phyloP scores from a whole-genome alignment of 345 rosid species.

The Lepidium africanum region DNA sequence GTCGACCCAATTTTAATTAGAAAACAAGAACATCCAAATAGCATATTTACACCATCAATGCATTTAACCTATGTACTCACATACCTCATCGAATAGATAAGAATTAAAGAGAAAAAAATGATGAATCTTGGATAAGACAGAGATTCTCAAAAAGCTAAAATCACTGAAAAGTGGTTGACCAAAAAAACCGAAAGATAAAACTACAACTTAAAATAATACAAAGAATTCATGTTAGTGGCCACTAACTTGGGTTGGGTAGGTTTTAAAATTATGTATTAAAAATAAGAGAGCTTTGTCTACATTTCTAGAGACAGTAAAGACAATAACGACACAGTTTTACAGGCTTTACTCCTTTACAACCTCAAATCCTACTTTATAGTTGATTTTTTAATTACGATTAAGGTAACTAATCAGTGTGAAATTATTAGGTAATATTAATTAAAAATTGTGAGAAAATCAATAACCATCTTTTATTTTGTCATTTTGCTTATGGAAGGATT shows the following conservation, averaged over 20 bases:
- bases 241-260: slow-evolving; percentile 20
- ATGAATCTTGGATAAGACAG: slow-evolving; percentile 30
- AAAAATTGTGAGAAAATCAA: neutral
- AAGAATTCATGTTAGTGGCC: slow-evolving; percentile 20
- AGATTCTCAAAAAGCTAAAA: slow-evolving; percentile 13
- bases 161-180: slow-evolving; percentile 22
- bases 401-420: slow-evolving; percentile 17
- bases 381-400: neutral
- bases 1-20: too few relatives aligned
- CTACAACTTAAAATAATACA: neutral
- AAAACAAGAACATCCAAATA: too few relatives aligned
- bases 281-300: neutral
- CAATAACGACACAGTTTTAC: slow-evolving; percentile 12
- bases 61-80: slow-evolving; percentile 5
- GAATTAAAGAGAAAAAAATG: neutral
- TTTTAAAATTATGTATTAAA: neutral
- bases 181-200: slow-evolving; percentile 10
- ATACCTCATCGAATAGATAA: neutral
- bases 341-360: slow-evolving; percentile 17
- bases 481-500: slow-evolving; percentile 7
- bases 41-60: too few relatives aligned
- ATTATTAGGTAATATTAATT: slow-evolving; percentile 9
- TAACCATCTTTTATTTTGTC: slow-evolving; percentile 5
- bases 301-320: slow-evolving; percentile 21
- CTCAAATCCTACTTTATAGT: neutral